Evolutionary conservation across 768 basidiomycete genomes (phyloP).

Genomic region (Neoboletus subvelutipes): DNA sequence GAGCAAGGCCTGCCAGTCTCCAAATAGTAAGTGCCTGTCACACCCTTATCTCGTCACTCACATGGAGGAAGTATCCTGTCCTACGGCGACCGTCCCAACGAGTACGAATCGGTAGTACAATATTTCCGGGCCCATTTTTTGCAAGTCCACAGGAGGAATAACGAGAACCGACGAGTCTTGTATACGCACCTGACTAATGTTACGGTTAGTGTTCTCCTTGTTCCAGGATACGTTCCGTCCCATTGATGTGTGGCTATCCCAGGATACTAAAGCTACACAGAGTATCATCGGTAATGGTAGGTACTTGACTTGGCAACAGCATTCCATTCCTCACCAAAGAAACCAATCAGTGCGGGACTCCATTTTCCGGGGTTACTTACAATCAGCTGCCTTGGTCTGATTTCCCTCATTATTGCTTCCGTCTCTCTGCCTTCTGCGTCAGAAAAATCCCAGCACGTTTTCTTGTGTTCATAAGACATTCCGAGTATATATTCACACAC

Average conservation of each 20-base stretch:
- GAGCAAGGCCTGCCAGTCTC: slow-evolving; percentile 67
- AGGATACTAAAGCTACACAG: slow-evolving; percentile 85
- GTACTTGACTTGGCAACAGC: slow-evolving; percentile 18
- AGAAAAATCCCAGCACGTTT: background rate
- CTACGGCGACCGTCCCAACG: slow-evolving; percentile 77
- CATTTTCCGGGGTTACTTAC: slow-evolving; percentile 72
- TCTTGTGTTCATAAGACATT: slow-evolving; percentile 10
- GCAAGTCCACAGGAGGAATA: slow-evolving; percentile 74
- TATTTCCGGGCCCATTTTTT: slow-evolving; percentile 89
- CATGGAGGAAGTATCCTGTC: slow-evolving; percentile 63
- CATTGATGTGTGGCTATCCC: slow-evolving; percentile 5
- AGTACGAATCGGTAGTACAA: slow-evolving; percentile 76
- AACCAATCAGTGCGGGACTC: slow-evolving; percentile 59
- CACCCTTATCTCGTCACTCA: slow-evolving; percentile 7
- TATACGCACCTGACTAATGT: slow-evolving; percentile 83
- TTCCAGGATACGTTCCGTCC: background rate
- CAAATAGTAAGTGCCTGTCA: slow-evolving; percentile 62
- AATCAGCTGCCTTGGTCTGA: slow-evolving; percentile 70
- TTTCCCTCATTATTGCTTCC: background rate
- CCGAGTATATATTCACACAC: background rate
- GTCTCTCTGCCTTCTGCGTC: background rate
- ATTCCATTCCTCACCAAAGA: slow-evolving; percentile 10
- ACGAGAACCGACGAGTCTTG: slow-evolving; percentile 75
- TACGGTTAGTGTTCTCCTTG: slow-evolving; percentile 47
- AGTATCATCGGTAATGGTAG: slow-evolving; percentile 79